Conservation (phyloP, 202 grass and related monocot species). For the Zizania palustris region DNA sequence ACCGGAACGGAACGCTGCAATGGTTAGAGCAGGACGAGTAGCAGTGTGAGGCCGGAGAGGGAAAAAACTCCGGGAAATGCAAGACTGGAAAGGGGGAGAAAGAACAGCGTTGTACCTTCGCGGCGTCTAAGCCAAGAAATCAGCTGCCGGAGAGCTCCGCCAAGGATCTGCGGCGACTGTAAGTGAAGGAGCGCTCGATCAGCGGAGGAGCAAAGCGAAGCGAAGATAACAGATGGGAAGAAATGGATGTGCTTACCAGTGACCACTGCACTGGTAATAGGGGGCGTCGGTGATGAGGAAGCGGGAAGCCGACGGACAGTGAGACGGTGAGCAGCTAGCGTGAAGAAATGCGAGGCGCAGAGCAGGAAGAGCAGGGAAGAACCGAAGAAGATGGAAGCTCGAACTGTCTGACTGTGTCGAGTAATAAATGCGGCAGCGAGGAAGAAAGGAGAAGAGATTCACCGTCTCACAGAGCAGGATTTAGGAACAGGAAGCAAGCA, state of each 20-base stretch:
- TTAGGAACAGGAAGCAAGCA: constrained; percentile 26
- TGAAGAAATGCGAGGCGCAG: background rate
- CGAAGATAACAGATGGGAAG: background rate
- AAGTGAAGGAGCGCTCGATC: background rate
- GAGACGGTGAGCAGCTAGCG: background rate
- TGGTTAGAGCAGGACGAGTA: background rate
- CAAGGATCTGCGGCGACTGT: constrained; percentile 39
- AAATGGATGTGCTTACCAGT: background rate
- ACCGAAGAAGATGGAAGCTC: constrained; percentile 30
- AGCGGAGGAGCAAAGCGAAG: background rate
- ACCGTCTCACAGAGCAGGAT: too few species aligned
- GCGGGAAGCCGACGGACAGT: background rate
- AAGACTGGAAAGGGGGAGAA: background rate
- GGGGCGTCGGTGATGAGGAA: background rate
- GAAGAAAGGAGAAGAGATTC: background rate
- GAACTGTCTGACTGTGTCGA: constrained; percentile 34
- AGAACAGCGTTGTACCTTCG: constrained; percentile 30
- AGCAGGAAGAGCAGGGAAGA: constrained; percentile 3
- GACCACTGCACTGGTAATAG: background rate
- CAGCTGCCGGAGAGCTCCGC: background rate
- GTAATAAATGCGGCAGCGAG: constrained; percentile 51
- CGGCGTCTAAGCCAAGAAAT: background rate
- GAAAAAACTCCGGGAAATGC: background rate
- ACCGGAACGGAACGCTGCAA: background rate
- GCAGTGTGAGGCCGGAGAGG: background rate